Evolutionary conservation across 441 rosid genomes (phyloP).

Genomic region (Erysimum cheiri): DNA sequence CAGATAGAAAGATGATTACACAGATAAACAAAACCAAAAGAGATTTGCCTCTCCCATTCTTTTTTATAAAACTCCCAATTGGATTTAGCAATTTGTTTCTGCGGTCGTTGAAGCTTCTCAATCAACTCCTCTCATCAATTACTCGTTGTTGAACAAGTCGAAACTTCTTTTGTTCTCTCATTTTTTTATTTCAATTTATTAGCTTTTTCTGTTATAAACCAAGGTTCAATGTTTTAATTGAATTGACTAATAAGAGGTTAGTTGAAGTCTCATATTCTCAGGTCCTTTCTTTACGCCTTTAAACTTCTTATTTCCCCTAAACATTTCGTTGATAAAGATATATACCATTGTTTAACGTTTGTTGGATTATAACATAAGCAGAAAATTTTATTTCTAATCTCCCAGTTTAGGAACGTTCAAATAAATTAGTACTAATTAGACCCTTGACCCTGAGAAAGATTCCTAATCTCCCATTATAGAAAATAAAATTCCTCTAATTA

Average conservation of each 20-base stretch:
- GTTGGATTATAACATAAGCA: not conserved
- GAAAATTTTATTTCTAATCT: not conserved
- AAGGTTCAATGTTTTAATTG: constrained; percentile 24
- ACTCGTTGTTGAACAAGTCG: constrained; percentile 27
- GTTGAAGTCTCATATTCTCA: constrained; percentile 39
- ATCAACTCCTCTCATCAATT: constrained; percentile 22
- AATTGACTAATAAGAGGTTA: constrained; percentile 2
- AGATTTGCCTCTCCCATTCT: constrained; percentile 45
- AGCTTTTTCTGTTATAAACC: not conserved
- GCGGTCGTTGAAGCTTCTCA: constrained; percentile 43
- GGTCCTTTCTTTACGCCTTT: constrained; percentile 38
- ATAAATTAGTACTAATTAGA: not conserved
- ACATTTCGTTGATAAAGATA: not conserved
- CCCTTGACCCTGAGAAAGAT: not conserved
- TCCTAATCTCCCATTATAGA: not conserved
- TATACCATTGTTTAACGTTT: not conserved
- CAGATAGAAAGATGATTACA: constrained; percentile 4
- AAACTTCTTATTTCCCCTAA: constrained; percentile 22
- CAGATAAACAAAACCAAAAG: not conserved
- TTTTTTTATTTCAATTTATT: not conserved
- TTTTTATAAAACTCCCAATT: not conserved
- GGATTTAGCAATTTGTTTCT: constrained; percentile 16
- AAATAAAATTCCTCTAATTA: not conserved
- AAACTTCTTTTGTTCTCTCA: constrained; percentile 9
- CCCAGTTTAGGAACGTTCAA: constrained; percentile 19